Base-by-base conservation (phyloP, 129 eudicot genomes). In the Solidago caesia region DNA sequence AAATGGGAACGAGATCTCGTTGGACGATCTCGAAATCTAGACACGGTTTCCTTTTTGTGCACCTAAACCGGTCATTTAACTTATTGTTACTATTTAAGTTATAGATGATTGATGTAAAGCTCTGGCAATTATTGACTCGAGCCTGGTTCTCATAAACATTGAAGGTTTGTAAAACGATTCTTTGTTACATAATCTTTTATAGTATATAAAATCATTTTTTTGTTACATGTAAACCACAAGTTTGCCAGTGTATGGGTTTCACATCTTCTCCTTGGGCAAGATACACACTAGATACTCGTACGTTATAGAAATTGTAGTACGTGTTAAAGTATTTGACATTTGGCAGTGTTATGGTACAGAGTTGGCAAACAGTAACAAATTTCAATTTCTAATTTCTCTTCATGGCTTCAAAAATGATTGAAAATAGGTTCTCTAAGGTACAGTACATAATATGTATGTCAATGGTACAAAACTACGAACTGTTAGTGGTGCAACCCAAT, bases 11-110 rank as follows among this genome's bases (percentile, higher is more conserved):
- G 94, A 86, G 44, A 70, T 86, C 47, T 82, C 91, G 33, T 39
- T 87, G 78, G 87, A 84, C 67, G 93, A 90, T 77, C 73, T 82
- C 48, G 82, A 88, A 43, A 90, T 87, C 49, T 85, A 80, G 52
- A 65, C 82, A 58, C 44, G 64, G 56, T 61, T 74, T 85, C 74
- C 71, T 21, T 70, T 51, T 71, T 76, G 79, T 65, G 58, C 62
- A 72, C 49, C 43, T 13, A 29, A 55, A 55, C 55, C 42, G n/a
- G 56, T 77, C 58, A 44, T 75, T 74, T 9, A 27, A 33, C 62
- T 73, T 12, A 51, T 78, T 83, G 74, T 9, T 55, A 48, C 76
- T 69, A 15, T 64, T 56, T 11, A 12, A 33, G 14, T 29, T 57
- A 72, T 58, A 64, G 78, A 69, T 65, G 70, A 63, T 77, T 66